Evolutionary conservation across 805 yeast species (phyloP), one percentile per base, ranked within the genome.

Genomic region (Candida boleticola): DNA sequence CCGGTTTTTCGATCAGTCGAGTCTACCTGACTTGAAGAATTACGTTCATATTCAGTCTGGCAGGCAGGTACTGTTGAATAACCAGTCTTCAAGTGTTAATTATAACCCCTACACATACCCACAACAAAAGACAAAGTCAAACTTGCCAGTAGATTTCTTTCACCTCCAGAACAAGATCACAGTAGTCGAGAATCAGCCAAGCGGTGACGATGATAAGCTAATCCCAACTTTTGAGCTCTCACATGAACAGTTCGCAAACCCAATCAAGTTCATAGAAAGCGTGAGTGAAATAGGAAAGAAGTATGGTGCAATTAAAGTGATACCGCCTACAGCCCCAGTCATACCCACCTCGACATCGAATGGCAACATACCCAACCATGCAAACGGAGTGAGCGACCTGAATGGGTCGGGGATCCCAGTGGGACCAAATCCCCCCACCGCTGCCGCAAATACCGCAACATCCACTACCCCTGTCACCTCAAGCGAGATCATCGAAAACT

Each of bases 241-340:
- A 1, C 64, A 62, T 16, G 71, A 69, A 20, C 82, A 85, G 51
- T 77, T 82, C 17, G 46, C 57, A 45, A 54, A 60, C 56, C 95
- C 96, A 1, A 76, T 83, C 17, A 60, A 58, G n/a, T 84, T 81
- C 49, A 65, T 87, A 14, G 83, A 85, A 18, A 68, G 76, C 11
- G 60, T 79, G 1, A 58, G 63, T 10, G 67, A 72, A 0, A 52
- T 72, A 7, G 96, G 93, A 2, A 61, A 57, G 25, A 57, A 64
- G 22, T 79, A 73, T 57, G 97, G 97, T 0, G 89, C 93, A 53
- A 62, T 89, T 34, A 90, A 89, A 54, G 57, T 90, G 2, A 67
- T 76, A 5, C 83, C 95, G 3, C 90, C 92, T 0, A 29, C 44
- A 45, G 0, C 52, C 50, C 1, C 77, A 77, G 67, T 57, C 11